These are phyloP conservation scores for Populus hybrid DNA, from an alignment of 441 rosid genomes.

Conservation along the genomic window DNA sequence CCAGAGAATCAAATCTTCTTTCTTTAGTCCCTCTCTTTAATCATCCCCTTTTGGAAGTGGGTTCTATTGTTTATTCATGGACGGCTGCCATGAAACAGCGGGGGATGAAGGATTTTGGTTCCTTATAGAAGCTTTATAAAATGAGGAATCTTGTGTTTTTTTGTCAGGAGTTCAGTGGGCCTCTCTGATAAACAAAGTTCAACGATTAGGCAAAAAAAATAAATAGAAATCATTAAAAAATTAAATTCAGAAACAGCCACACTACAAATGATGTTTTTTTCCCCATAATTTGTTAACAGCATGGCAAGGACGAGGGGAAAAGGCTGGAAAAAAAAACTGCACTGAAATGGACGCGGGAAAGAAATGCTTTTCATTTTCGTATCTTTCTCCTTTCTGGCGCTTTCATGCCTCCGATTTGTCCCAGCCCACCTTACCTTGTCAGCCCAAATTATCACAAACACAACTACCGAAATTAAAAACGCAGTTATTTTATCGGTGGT, in stretches of 20 bases:
- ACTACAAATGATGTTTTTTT: background rate
- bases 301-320: background rate
- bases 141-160: background rate
- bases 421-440: too few relatives aligned
- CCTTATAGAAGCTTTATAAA: background rate
- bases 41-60: conserved; percentile 2
- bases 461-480: too few relatives aligned
- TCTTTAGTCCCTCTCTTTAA: background rate
- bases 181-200: background rate
- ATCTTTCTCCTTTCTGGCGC: too few relatives aligned
- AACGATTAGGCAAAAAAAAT: background rate
- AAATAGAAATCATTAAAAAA: too few relatives aligned
- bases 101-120: background rate
- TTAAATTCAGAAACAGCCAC: background rate
- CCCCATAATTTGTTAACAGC: too few relatives aligned
- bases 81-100: background rate
- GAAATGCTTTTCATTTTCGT: background rate
- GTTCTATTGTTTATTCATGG: conserved; percentile 12
- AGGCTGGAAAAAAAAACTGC: too few relatives aligned
- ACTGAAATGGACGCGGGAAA: background rate
- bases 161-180: background rate
- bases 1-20: conserved; percentile 7
- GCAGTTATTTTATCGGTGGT: too few relatives aligned
- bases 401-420: too few relatives aligned
- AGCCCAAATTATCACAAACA: too few relatives aligned